A percentile compares a stretch with the other conserved stretches of the same genome.
These are phyloP conservation scores for Mycena maculata DNA, from an alignment of 768 basidiomycete species.

Conservation along the genomic window DNA sequence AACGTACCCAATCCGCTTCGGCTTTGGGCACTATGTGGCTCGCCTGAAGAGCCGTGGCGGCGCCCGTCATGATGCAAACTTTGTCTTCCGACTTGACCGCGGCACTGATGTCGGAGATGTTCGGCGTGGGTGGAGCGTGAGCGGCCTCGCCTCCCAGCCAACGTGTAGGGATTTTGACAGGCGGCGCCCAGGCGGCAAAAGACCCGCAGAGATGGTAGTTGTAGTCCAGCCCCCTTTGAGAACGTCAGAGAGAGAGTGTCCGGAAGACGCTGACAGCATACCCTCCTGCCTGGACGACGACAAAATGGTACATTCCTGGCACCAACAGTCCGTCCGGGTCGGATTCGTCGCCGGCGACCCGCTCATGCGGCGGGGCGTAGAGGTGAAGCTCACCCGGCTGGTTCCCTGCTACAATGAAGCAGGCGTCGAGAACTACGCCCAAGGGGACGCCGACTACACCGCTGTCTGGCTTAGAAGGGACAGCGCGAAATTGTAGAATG, in stretches of 20 bases:
- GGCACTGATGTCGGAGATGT: background rate
- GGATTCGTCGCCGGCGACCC: background rate
- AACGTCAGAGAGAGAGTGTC: constrained; percentile 11
- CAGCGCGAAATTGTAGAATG: background rate
- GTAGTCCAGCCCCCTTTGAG: constrained; percentile 1
- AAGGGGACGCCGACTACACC: constrained; percentile 5
- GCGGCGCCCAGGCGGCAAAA: constrained; percentile 10
- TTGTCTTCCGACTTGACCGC: background rate
- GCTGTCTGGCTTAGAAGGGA: constrained; percentile 2
- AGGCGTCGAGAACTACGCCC: constrained; percentile 20
- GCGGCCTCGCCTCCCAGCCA: background rate
- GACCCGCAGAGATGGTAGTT: background rate
- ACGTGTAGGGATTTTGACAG: background rate
- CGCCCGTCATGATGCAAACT: constrained; percentile 7
- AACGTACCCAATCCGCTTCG: constrained; percentile 2
- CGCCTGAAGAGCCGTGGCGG: background rate
- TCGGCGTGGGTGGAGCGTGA: background rate
- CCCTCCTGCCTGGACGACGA: background rate
- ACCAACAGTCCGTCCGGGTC: constrained; percentile 7
- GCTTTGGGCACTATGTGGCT: background rate
- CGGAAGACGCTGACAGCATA: constrained; percentile 6
- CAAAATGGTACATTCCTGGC: background rate
- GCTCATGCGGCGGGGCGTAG: background rate
- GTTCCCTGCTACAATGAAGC: constrained; percentile 9
- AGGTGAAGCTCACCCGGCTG: background rate